Evolutionary conservation across 2,329 filamentous ascomycete genomes (phyloP), one percentile per base, ranked within the genome.

Genomic region (Paramyrothecium sp.): DNA sequence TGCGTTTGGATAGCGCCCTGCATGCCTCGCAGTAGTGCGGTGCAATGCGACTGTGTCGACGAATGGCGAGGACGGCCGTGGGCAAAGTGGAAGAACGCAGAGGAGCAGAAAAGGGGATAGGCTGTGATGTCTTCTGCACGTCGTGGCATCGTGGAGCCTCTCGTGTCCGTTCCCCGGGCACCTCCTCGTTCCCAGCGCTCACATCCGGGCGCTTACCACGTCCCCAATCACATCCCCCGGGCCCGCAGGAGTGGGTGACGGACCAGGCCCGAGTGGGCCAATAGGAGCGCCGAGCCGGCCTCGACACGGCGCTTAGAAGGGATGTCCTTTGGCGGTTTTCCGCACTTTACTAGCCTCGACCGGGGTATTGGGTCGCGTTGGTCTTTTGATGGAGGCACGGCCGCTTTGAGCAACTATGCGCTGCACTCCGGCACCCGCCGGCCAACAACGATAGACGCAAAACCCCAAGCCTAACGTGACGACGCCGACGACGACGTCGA

Each of bases 291-390:
- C 55, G 47, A 54, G 48, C 53, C 48, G 48, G 49, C 54, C 61
- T 58, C 61, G 54, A 59, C 63, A 64, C 64, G 71, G 72, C 72
- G 72, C 72, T 74, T 74, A 73, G 57, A 56, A 53, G 56, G 61
- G 58, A 53, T 20, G 33, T 41, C 11, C 12, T 21, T n/a, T 34
- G n/a, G 34, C 26, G 22, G 7, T 51, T 53, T 23, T 26, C 10
- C 4, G 26, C 26, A 30, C 21, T 52, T 48, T 4, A 22, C 57
- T 53, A 57, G 56, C 56, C n/a, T 53, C 53, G 63, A 63, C 69
- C 63, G 58, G 68, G 68, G 65, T 67, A 56, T 63, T 63, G 64
- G 66, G 63, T 64, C 60, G 58, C 54, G 26, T 30, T 30, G 26
- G 26, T 10, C 30, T 51, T 30, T 20, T 54, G 59, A 52, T 55